Conservation (phyloP, 1,284 basidiomycete genomes). For the Testicularia cyperi region DNA sequence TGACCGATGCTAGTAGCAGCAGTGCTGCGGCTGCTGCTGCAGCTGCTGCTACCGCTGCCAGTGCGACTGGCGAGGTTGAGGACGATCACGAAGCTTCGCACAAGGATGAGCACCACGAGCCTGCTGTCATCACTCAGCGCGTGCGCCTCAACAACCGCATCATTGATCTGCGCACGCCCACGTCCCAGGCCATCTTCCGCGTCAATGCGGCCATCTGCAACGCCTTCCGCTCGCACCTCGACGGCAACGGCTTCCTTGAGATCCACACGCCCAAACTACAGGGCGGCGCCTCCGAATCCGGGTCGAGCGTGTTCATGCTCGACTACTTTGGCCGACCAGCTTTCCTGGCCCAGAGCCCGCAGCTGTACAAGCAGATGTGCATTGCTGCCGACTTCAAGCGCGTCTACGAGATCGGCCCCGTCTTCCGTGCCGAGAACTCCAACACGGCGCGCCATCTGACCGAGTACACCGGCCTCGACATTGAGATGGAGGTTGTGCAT, state of each 20-base stretch:
- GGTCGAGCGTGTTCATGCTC: conserved; percentile 53
- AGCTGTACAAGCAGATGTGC: conserved; percentile 58
- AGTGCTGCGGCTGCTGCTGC: too few species aligned
- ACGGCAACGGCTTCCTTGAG: conserved; percentile 45
- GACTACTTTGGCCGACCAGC: conserved; percentile 57
- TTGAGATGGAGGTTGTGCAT: conserved; percentile 56
- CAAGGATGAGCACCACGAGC: conserved; percentile 21
- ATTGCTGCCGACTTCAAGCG: conserved; percentile 53
- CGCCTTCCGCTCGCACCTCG: conserved; percentile 50
- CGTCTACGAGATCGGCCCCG: conserved; percentile 57
- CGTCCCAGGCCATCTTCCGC: conserved; percentile 52
- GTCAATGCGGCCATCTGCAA: conserved; percentile 52
- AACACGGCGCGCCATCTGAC: conserved; percentile 57
- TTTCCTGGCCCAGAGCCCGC: conserved; percentile 53
- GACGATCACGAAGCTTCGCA: conserved; percentile 25
- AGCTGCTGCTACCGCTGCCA: too few species aligned
- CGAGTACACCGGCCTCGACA: conserved; percentile 56
- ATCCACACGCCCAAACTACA: conserved; percentile 58
- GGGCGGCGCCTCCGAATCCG: conserved; percentile 53
- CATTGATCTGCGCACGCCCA: conserved; percentile 53
- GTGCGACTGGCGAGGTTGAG: conserved; percentile 6
- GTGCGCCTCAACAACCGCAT: conserved; percentile 53
- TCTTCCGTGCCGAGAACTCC: conserved; percentile 57
- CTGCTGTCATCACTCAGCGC: conserved; percentile 43
- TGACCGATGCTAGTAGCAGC: too few species aligned